Conservation (phyloP, 805 yeast species). For the Nakazawaea wickerhamii region DNA sequence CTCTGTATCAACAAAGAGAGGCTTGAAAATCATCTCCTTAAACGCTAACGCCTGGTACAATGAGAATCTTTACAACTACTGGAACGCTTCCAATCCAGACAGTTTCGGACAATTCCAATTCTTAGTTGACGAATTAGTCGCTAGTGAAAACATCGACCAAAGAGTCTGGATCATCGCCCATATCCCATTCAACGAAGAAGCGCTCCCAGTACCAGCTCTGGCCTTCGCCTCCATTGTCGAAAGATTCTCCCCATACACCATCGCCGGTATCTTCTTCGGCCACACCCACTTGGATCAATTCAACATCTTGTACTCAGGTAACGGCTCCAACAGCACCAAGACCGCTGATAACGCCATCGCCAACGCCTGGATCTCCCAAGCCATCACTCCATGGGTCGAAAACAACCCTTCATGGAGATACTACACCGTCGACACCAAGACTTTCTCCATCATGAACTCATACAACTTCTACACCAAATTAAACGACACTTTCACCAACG, state of each 20-base stretch:
- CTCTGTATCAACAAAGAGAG: conserved; percentile 47
- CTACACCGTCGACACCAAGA: conserved; percentile 57
- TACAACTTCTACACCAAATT: conserved; percentile 55
- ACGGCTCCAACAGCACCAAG: conserved; percentile 32
- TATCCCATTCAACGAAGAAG: conserved; percentile 56
- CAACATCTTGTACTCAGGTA: conserved; percentile 47
- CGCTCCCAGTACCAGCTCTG: conserved; percentile 56
- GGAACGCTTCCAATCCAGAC: conserved; percentile 49
- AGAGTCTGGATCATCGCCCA: conserved; percentile 71
- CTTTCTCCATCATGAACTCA: conserved; percentile 57
- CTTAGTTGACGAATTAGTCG: conserved; percentile 54
- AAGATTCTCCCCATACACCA: conserved; percentile 63
- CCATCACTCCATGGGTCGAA: conserved; percentile 55
- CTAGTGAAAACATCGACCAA: conserved; percentile 49
- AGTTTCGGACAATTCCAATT: conserved; percentile 60
- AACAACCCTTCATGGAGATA: conserved; percentile 71
- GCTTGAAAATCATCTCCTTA: conserved; percentile 55
- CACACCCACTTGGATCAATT: conserved; percentile 70
- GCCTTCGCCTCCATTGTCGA: conserved; percentile 52
- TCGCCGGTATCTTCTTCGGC: conserved; percentile 66
- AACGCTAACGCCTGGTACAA: conserved; percentile 67
- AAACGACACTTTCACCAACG: conserved; percentile 48
- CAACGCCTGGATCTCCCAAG: conserved; percentile 61
- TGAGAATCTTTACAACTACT: conserved; percentile 53
- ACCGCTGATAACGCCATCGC: conserved; percentile 41